These are phyloP conservation scores for Flaveria robusta DNA, from an alignment of 129 eudicot species.

Conservation along the genomic window DNA sequence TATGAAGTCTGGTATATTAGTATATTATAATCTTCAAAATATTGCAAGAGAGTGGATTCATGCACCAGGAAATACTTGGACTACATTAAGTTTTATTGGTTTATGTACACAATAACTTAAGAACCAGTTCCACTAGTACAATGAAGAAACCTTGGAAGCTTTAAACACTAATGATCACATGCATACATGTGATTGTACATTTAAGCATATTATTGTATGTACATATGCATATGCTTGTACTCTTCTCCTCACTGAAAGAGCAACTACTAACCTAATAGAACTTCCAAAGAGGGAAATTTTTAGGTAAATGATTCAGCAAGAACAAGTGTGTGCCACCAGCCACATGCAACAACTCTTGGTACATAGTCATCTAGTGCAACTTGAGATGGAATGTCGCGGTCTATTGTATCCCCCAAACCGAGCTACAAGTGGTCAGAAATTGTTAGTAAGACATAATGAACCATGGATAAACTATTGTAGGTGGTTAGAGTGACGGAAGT, in stretches of 20 bases:
- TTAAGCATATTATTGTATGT: slow-evolving; percentile 24
- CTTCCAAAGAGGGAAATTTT: slow-evolving; percentile 24
- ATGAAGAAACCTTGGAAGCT: slow-evolving; percentile 21
- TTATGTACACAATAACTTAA: slow-evolving; percentile 20
- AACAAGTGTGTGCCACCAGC: slow-evolving; percentile 99
- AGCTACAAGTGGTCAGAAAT: slow-evolving; percentile 43
- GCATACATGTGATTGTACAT: slow-evolving; percentile 6
- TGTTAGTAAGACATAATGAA: neutral
- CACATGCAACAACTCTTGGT: slow-evolving; percentile 72
- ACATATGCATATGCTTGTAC: slow-evolving; percentile 26
- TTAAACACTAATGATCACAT: slow-evolving; percentile 34
- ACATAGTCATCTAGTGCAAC: slow-evolving; percentile 59
- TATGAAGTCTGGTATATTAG: neutral
- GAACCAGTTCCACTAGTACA: slow-evolving; percentile 31
- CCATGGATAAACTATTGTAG: neutral
- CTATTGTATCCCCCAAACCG: slow-evolving; percentile 90
- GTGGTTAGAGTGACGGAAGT: neutral
- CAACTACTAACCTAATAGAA: slow-evolving; percentile 65
- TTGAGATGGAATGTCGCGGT: slow-evolving; percentile 79
- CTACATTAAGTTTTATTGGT: slow-evolving; percentile 24
- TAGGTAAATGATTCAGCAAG: slow-evolving; percentile 64
- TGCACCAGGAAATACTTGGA: neutral
- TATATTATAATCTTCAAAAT: neutral
- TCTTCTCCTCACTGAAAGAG: slow-evolving; percentile 18
- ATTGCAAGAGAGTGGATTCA: neutral